Evolutionary conservation across 2,329 filamentous ascomycete species (phyloP).

Genomic region (Cytospora leucostoma): DNA sequence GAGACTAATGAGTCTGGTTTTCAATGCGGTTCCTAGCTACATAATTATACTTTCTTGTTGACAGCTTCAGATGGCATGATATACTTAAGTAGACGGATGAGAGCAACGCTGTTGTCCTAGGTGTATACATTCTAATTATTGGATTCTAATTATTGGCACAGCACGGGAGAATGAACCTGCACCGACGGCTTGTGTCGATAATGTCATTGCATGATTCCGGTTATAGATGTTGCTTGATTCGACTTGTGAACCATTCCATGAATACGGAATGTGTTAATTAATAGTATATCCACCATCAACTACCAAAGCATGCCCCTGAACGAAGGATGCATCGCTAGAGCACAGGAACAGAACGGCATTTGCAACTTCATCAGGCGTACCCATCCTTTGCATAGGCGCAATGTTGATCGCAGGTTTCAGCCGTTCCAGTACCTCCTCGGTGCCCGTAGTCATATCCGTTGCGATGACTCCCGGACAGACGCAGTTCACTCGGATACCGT

Average conservation of each 20-base stretch:
- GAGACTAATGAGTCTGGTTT: too few relatives aligned
- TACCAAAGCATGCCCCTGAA: constrained; percentile 53
- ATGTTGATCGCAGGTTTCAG: constrained; percentile 46
- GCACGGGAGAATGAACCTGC: too few relatives aligned
- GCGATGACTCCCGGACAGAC: constrained; percentile 47
- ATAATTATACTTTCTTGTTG: too few relatives aligned
- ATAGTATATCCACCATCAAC: constrained; percentile 57
- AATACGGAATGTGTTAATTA: constrained; percentile 34
- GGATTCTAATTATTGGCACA: too few relatives aligned
- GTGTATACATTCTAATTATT: too few relatives aligned
- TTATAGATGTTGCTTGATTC: too few relatives aligned
- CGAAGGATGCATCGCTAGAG: constrained; percentile 50
- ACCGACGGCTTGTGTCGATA: too few relatives aligned
- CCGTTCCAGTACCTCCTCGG: constrained; percentile 41
- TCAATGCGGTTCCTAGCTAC: too few relatives aligned
- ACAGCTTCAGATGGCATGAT: too few relatives aligned
- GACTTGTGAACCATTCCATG: neutral
- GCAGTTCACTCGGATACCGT: constrained; percentile 42
- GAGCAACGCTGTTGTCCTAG: too few relatives aligned
- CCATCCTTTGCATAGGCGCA: constrained; percentile 54
- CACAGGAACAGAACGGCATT: constrained; percentile 52
- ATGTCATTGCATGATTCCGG: too few relatives aligned
- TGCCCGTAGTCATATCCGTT: constrained; percentile 48
- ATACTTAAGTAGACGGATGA: too few relatives aligned
- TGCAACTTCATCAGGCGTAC: constrained; percentile 50